A percentile compares a stretch with the other conserved stretches of the same genome.
These are phyloP conservation scores for Sclerotiophoma versabilis DNA, from an alignment of 2,329 filamentous ascomycete genomes.

Conservation along the genomic window DNA sequence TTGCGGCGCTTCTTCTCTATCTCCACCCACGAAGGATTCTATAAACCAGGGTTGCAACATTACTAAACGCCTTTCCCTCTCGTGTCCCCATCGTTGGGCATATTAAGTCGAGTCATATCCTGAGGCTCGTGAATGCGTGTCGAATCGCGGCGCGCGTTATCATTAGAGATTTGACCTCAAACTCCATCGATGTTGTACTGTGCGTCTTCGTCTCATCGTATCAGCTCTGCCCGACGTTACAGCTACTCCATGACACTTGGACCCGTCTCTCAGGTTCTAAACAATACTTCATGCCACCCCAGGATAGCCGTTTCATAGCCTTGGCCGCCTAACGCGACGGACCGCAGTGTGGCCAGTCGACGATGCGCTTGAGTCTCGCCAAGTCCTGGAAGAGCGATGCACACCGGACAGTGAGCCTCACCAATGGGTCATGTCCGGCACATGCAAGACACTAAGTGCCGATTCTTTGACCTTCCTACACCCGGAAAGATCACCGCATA, in stretches of 20 bases:
- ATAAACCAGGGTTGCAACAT: background rate
- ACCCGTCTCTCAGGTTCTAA: too few relatives aligned
- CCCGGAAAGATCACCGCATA: constrained; percentile 5
- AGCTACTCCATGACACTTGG: background rate
- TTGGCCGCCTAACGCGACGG: constrained; percentile 2
- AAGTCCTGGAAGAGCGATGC: background rate
- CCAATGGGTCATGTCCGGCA: background rate
- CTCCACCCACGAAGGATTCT: constrained; percentile 9
- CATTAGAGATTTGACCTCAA: background rate
- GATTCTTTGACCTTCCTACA: background rate
- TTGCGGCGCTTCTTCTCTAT: background rate
- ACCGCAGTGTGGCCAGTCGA: constrained; percentile 2
- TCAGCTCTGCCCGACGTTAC: background rate
- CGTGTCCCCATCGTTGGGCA: background rate
- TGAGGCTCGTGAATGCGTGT: background rate
- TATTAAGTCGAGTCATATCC: background rate
- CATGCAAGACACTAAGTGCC: background rate
- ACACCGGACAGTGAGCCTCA: background rate
- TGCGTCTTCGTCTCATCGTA: background rate
- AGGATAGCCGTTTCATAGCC: constrained; percentile 6
- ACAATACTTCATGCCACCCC: too few relatives aligned
- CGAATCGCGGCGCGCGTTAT: background rate
- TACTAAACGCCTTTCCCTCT: constrained; percentile 2
- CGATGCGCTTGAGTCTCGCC: background rate
- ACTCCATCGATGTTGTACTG: too few relatives aligned